phyloP scores from a whole-genome alignment of 1,284 basidiomycete species.

The Malassezia brasiliensis region DNA sequence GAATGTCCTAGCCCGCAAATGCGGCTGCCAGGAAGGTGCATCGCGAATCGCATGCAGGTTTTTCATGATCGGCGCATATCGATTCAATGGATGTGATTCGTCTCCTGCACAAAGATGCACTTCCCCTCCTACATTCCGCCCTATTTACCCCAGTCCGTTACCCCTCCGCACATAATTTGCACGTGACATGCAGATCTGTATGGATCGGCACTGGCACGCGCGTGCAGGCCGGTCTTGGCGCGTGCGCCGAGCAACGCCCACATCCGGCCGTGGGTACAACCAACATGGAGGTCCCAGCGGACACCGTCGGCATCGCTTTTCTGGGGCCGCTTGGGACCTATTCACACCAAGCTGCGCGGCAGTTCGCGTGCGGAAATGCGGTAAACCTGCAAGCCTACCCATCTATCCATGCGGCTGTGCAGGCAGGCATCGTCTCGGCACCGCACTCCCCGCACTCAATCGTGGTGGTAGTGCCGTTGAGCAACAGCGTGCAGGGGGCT shows the following conservation, averaged over 20 bases:
- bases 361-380: not conserved
- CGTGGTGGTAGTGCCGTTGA: constrained; percentile 6
- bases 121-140: too few relatives aligned
- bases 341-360: constrained; percentile 12
- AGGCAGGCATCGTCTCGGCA: not conserved
- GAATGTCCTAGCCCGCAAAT: too few relatives aligned
- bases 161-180: not conserved
- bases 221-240: too few relatives aligned
- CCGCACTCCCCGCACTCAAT: not conserved
- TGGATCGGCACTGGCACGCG: not conserved
- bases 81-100: too few relatives aligned
- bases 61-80: too few relatives aligned
- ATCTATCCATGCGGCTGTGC: constrained; percentile 1
- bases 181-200: not conserved
- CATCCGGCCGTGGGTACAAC: too few relatives aligned
- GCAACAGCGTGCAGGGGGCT: constrained; percentile 5
- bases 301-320: not conserved
- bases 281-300: too few relatives aligned
- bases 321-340: constrained; percentile 16
- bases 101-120: too few relatives aligned
- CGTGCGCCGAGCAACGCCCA: too few relatives aligned
- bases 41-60: too few relatives aligned
- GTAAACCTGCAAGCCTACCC: not conserved
- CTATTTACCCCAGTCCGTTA: too few relatives aligned
- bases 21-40: too few relatives aligned